Evolutionary conservation across 2,329 filamentous ascomycete genomes (phyloP).

Genomic region (Colletotrichum theobromicola): DNA sequence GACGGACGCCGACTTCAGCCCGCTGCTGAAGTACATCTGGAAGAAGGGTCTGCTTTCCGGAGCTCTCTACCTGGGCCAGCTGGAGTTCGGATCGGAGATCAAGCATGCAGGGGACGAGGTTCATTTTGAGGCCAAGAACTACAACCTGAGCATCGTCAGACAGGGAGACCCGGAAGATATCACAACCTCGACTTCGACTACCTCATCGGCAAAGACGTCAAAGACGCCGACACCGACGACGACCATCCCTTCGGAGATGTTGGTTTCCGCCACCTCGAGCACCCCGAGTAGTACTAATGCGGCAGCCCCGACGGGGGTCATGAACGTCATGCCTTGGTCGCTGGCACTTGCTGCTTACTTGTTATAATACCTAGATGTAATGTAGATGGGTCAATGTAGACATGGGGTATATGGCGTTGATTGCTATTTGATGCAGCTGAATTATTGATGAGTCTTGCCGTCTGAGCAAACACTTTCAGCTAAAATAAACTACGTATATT

Average conservation of each 20-base stretch:
- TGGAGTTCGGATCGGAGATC: constrained; percentile 16
- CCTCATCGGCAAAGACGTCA: neutral
- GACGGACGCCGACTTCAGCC: constrained; percentile 15
- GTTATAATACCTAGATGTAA: neutral
- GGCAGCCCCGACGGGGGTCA: neutral
- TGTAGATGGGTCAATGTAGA: neutral
- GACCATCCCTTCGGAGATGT: neutral
- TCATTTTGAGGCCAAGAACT: constrained; percentile 17
- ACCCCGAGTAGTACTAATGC: neutral
- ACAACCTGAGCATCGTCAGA: constrained; percentile 13
- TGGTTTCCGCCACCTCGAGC: neutral
- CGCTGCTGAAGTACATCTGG: constrained; percentile 19
- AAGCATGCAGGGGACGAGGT: constrained; percentile 12
- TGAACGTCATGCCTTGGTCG: neutral
- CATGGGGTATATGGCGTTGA: neutral
- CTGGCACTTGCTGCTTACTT: neutral
- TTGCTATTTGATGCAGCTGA: neutral
- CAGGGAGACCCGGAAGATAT: constrained; percentile 15
- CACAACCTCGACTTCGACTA: neutral
- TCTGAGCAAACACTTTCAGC: neutral
- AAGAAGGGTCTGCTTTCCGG: constrained; percentile 14
- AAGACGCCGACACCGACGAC: neutral
- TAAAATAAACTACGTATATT: neutral
- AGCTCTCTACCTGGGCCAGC: constrained; percentile 13
- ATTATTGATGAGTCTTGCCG: neutral